These are phyloP conservation scores for Candida ipomoeae DNA, from an alignment of 805 yeast genomes.

Conservation along the genomic window DNA sequence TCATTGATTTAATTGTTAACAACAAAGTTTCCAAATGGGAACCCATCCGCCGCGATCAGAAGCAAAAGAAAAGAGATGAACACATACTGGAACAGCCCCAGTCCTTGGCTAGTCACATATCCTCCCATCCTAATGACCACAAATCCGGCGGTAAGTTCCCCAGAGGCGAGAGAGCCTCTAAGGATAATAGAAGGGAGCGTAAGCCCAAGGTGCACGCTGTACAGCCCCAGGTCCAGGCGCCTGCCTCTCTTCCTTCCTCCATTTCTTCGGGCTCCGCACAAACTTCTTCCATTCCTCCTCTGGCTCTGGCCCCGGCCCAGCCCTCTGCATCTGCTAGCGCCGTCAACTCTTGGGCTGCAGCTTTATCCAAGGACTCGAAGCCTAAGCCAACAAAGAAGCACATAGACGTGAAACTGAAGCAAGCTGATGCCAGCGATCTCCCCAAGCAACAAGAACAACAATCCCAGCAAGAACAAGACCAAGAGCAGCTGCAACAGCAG, in stretches of 20 bases:
- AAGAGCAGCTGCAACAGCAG: slow-evolving; percentile 50
- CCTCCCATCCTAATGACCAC: slow-evolving; percentile 3
- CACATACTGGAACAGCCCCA: slow-evolving; percentile 4
- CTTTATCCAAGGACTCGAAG: slow-evolving; percentile 35
- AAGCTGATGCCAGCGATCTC: slow-evolving; percentile 2
- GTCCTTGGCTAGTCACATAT: slow-evolving; percentile 5
- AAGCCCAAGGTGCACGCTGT: slow-evolving; percentile 5
- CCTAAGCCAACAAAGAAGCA: slow-evolving; percentile 19
- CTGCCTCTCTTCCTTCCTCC: slow-evolving; percentile 1
- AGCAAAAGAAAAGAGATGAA: slow-evolving; percentile 40
- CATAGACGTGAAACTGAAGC: slow-evolving; percentile 10
- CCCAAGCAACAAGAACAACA: slow-evolving; percentile 2
- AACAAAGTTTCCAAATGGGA: slow-evolving; percentile 94
- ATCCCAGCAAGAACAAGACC: slow-evolving; percentile 18
- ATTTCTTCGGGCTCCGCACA: slow-evolving; percentile 16
- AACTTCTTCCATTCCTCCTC: slow-evolving; percentile 8
- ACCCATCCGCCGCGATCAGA: slow-evolving; percentile 72
- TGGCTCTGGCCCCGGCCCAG: slow-evolving; percentile 5
- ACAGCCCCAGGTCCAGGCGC: slow-evolving; percentile 5
- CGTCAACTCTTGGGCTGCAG: slow-evolving; percentile 43
- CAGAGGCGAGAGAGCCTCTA: slow-evolving; percentile 14
- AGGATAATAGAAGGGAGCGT: slow-evolving; percentile 15
- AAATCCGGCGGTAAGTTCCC: slow-evolving; percentile 4
- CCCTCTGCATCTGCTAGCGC: slow-evolving; percentile 12
- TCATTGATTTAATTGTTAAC: slow-evolving; percentile 82